phyloP scores from a whole-genome alignment of 257 asterid species.

The Rehmannia glutinosa region DNA sequence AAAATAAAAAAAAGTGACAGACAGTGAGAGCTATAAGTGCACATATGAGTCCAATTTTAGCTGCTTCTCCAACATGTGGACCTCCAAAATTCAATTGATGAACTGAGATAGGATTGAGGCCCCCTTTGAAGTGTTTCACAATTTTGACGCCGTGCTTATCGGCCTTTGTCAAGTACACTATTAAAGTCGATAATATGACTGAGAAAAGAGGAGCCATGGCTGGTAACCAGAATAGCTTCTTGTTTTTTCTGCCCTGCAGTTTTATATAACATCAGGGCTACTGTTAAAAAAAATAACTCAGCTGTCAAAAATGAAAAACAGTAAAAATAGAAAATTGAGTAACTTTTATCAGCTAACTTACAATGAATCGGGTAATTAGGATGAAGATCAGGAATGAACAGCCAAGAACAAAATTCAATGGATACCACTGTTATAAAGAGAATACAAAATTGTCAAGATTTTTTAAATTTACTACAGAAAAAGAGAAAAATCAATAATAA shows the following conservation, averaged over 20 bases:
- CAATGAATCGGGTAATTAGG: slow-evolving; percentile 56
- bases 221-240: slow-evolving; percentile 33
- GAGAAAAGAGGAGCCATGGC: slow-evolving; percentile 37
- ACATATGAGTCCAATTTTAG: slow-evolving; percentile 69
- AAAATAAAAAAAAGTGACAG: no score
- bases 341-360: no score
- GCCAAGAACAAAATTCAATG: slow-evolving; percentile 67
- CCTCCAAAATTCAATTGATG: slow-evolving; percentile 51
- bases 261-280: no score
- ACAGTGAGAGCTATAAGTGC: slow-evolving; percentile 88
- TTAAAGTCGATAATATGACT: slow-evolving; percentile 33
- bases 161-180: slow-evolving; percentile 58
- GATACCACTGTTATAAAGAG: slow-evolving; percentile 52
- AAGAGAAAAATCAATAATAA: background rate
- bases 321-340: no score
- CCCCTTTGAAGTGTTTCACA: slow-evolving; percentile 85
- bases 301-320: no score
- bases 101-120: slow-evolving; percentile 59
- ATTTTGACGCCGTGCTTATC: slow-evolving; percentile 70
- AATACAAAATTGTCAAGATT: no score
- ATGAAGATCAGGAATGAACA: slow-evolving; percentile 84
- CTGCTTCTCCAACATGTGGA: slow-evolving; percentile 55
- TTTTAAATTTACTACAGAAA: background rate
- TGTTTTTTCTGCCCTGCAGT: slow-evolving; percentile 34
- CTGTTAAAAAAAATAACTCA: no score